Base-by-base conservation (phyloP, 1,139 yeast species). In the Scheffersomyces parashehatae region DNA sequence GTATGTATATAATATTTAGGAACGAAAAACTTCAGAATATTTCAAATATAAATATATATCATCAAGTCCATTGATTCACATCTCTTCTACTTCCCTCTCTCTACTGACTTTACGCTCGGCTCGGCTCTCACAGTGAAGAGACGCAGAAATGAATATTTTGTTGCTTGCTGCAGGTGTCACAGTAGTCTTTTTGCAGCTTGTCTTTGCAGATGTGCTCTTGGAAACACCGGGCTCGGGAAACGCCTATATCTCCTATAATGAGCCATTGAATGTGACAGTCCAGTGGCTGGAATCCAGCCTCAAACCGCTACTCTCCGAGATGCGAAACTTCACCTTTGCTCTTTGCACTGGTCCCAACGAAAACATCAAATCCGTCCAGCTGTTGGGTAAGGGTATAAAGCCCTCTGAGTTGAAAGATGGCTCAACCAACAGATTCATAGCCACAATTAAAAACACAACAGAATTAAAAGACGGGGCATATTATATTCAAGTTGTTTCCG, bases 301-400 rank as follows among this genome's bases (percentile, higher is more conserved):
- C 11, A 11, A 31, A 8, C 35, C 35, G 5, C n/a, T 31, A 12
- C 35, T 31, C n/a, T 20, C 35, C n/a, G 24, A 31, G 20, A 14
- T 45, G 3, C n/a, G 14, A n/a, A 45, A 42, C 35, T 45, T 39
- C 28, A 39, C 48, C 2, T 35, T 45, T 14, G 39, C 38, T 4
- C 41, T 45, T 7, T 45, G 48, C 28, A 42, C 31, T 14, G 48
- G 48, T 6, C 29, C 40, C 10, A 39, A 32, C 6, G 34, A 36
- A 7, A 37, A 42, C 8, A 45, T 45, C 12, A 30, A 24, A 8
- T 37, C 41, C 9, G 38, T 45, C 15, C n/a, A 14, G 20, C 7
- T 14, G 20, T 20, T 31, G 9, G 35, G 35, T 14, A 7, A 15
- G 20, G 20, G 20, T 3, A 31, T 28, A 10, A 38, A 11, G 34